Percentiles rank a stretch among this genome's conserved stretches.
These are phyloP conservation scores for Euphorbia tirucalli DNA, from an alignment of 345 rosid genomes.

Conservation along the genomic window DNA sequence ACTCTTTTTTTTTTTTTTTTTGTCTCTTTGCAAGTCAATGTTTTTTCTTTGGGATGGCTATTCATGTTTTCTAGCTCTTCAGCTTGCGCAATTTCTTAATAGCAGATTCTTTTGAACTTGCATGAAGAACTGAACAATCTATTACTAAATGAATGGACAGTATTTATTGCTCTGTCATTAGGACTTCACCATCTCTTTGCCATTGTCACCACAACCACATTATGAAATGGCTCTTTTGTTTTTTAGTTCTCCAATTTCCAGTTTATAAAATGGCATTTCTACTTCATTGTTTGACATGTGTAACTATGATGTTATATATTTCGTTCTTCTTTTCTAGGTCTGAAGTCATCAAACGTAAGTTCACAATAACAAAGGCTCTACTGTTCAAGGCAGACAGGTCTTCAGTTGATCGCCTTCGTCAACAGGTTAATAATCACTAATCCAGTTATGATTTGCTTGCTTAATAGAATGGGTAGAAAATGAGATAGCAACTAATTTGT, in stretches of 20 bases:
- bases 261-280: neutral
- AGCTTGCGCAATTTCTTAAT: neutral
- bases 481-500: conserved; percentile 14
- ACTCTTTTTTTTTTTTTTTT: too few species aligned
- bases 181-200: neutral
- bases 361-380: conserved; percentile 73
- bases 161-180: neutral
- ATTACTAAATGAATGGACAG: neutral
- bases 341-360: conserved; percentile 74
- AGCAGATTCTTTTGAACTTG: too few species aligned
- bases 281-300: neutral
- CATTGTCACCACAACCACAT: too few species aligned
- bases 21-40: neutral
- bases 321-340: conserved; percentile 38
- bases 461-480: too few species aligned
- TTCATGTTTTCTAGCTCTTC: neutral
- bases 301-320: neutral
- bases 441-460: conserved; percentile 16
- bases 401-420: conserved; percentile 71
- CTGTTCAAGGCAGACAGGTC: conserved; percentile 84
- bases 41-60: neutral
- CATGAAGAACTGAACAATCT: too few species aligned
- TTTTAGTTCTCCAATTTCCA: neutral
- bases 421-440: conserved; percentile 55
- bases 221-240: neutral